phyloP scores from a whole-genome alignment of 495 filamentous ascomycete genomes.

The Aspergillus coremiiformis region DNA sequence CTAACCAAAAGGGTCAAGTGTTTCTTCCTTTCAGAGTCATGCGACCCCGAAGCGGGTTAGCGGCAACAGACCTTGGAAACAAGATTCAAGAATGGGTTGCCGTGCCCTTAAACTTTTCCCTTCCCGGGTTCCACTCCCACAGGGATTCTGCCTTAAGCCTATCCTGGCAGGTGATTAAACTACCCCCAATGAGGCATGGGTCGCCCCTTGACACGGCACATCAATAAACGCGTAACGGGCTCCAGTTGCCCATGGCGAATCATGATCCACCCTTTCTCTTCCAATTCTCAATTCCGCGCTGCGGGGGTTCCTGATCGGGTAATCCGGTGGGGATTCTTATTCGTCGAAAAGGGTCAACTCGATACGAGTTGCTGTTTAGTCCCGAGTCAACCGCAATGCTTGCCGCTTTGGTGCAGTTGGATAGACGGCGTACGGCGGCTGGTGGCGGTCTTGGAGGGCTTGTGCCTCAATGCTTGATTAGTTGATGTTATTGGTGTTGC shows the following conservation, averaged over 20 bases:
- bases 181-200: constrained; percentile 4
- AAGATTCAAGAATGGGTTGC: background rate
- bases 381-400: background rate
- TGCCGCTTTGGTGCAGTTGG: background rate
- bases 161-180: constrained; percentile 17
- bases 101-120: constrained; percentile 7
- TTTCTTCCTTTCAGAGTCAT: too few relatives aligned
- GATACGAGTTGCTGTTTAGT: background rate
- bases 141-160: constrained; percentile 15
- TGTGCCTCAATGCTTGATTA: background rate
- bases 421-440: background rate
- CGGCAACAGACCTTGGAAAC: too few relatives aligned
- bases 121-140: background rate
- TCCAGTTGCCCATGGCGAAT: constrained; percentile 7
- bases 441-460: background rate
- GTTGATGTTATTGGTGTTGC: background rate
- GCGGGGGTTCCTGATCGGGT: constrained; percentile 17
- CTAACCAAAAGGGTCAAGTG: background rate
- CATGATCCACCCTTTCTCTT: background rate
- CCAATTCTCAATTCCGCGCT: constrained; percentile 12
- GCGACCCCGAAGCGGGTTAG: too few relatives aligned
- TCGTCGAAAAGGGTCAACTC: constrained; percentile 2
- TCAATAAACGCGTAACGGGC: constrained; percentile 23
- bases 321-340: constrained; percentile 9
- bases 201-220: constrained; percentile 19